phyloP scores from a whole-genome alignment of 2,329 filamentous ascomycete species.

The Aspergillus niger region DNA sequence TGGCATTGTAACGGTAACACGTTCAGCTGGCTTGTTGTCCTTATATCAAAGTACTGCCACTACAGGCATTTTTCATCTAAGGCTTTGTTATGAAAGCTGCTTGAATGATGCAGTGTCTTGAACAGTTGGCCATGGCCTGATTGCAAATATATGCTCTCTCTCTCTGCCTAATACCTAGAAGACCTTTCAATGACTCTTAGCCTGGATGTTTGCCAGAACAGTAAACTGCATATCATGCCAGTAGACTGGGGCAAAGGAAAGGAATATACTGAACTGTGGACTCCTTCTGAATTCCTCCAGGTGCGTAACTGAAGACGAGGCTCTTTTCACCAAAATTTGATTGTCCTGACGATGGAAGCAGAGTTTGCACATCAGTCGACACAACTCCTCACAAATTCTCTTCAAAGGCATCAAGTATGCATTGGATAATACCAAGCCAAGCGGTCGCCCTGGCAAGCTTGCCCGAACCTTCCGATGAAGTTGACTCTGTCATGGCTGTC shows the following conservation, averaged over 20 bases:
- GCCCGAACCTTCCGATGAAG: background rate
- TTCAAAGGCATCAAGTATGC: background rate
- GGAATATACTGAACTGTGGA: background rate
- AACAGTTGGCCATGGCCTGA: background rate
- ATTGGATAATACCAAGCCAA: background rate
- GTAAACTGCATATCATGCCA: constrained; percentile 9
- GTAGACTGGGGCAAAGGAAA: constrained; percentile 4
- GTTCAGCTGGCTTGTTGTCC: background rate
- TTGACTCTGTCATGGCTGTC: constrained; percentile 28
- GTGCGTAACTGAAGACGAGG: background rate
- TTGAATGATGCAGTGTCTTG: background rate
- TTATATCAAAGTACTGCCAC: background rate
- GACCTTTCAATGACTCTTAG: background rate
- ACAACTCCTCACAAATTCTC: background rate
- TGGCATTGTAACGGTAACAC: constrained; percentile 8
- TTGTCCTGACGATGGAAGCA: background rate
- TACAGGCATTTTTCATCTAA: background rate
- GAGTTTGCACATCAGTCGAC: background rate
- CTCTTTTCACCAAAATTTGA: background rate
- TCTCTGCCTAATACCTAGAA: background rate
- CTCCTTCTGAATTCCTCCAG: background rate
- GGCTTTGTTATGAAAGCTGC: background rate
- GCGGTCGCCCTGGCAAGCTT: background rate
- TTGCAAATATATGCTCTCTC: background rate
- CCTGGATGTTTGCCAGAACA: background rate